Base-by-base conservation (phyloP, 148 eudicot genomes). In the Polygonum maritimum region DNA sequence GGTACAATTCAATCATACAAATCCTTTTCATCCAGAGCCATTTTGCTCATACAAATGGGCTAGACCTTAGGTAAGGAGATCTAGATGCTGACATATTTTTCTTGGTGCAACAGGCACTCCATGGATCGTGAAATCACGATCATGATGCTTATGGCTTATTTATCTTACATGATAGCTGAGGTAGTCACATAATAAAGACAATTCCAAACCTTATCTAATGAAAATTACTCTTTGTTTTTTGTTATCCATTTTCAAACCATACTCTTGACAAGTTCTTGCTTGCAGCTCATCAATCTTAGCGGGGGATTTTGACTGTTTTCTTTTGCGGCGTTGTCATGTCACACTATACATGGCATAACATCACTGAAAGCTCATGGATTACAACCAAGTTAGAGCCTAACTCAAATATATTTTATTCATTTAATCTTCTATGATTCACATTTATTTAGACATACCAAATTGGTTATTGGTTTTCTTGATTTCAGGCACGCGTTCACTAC, bases 401-500 rank as follows among this genome's bases (percentile, higher is more conserved):
- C 35, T 57, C 67, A 22, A 11, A 54, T 12, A 16, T 16, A 74
- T 54, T 31, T 78, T 19, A 54, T 19, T 67, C 44, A 14, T 58
- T 14, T 6, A 48, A 48, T 0, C 11, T 48, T 48, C 1, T 26
- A 26, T 26, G 31, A 26, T 26, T 26, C 31, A 26, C 31, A 26
- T 26, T 26, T 26, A 26, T 26, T 26, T 26, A 0, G 31, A 26
- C 31, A 26, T 26, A 26, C 31, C 31, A 26, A 26, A 26, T 26
- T 26, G 31, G 0, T 26, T 2, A 58, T 0, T 58, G 63, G 11
- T 5, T 60, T 60, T 60, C 19, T 67, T 67, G 44, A 36, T 67
- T 38, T 6, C 92, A 92, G 97, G 89, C 97, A 92, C 73, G 88
- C 95, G 44, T 92, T 92, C 76, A 95, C 97, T 40, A 86, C 97